Base-by-base conservation (phyloP, 306 rosid species). In the Trifolium dubium region DNA sequence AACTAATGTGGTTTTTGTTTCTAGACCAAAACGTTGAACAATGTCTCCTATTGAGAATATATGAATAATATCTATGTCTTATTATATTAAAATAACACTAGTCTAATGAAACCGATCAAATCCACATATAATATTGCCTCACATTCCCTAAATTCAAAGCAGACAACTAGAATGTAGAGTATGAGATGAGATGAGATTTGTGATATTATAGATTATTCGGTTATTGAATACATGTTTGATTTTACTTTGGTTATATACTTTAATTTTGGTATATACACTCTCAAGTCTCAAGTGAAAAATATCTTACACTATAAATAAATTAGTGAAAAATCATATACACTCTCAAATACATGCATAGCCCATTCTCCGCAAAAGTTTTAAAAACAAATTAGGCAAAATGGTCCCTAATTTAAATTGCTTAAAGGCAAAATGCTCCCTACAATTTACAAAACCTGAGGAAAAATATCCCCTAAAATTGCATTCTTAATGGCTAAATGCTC, bases 31-130 rank as follows among this genome's bases (percentile, higher is more conserved):
- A 83, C 82, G 83, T 86, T 87, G 88, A 85, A 85, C 80, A 74
- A 80, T 77, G 86, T 87, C 83, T 82, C 81, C 86, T 86, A 87
- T 89, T 82, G 55, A 82, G 90, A 92, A 82, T 94, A 77, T 84
- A 81, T n/a, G n/a, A n/a, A n/a, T n/a, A 68, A 86, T 82, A 81
- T 54, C 67, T 77, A 1, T 50, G 5, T 50, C 2, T n/a, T 50
- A 15, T 19, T 49, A 49, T 11, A 34, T 51, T 17, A 17, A 51
- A 53, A 53, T 2, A 53, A 5, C 6, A 18, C 2, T 6, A 18
- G 6, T 54, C 31, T 8, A 51, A 74, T 19, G 28, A 79, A 61
- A 79, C 56, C 34, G 79, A 82, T 73, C 82, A 79, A 82, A 82
- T 85, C 86, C 79, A 55, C 81, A 82, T 74, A 17, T 29, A 46